A percentile compares a stretch with the other conserved stretches of the same genome.
Conservation (phyloP, 306 rosid genomes). For the Lotus japonicus region DNA sequence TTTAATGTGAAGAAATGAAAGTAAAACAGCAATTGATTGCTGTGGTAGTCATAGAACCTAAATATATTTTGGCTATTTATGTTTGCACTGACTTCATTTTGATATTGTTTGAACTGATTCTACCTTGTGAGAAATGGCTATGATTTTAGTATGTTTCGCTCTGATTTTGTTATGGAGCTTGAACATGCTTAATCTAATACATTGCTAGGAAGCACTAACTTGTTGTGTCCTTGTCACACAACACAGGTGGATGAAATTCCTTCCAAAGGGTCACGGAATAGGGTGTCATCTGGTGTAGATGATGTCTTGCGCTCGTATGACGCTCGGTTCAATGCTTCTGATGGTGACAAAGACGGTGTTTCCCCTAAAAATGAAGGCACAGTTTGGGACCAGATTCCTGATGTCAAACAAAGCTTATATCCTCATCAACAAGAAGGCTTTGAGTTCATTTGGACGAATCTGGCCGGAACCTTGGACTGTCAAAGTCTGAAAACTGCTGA, state of each 20-base stretch:
- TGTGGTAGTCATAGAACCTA: too few relatives aligned
- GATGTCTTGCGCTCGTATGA: not conserved
- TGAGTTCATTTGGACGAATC: conserved; percentile 36
- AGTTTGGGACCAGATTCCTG: conserved; percentile 37
- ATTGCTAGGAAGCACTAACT: not conserved
- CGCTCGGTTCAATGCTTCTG: not conserved
- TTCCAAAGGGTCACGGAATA: not conserved
- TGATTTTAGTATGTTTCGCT: too few relatives aligned
- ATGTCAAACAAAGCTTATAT: conserved; percentile 17
- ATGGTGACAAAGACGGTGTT: not conserved
- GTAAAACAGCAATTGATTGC: too few relatives aligned
- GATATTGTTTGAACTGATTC: too few relatives aligned
- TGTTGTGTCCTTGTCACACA: not conserved
- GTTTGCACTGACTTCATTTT: too few relatives aligned
- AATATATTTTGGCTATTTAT: too few relatives aligned
- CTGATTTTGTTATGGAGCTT: not conserved
- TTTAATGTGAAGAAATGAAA: too few relatives aligned
- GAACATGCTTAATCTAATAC: too few relatives aligned
- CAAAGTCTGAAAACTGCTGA: conserved; percentile 1
- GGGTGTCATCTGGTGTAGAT: not conserved
- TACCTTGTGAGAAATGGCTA: too few relatives aligned
- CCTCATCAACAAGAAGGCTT: conserved; percentile 41
- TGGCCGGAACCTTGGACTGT: conserved; percentile 25
- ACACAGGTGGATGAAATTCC: conserved; percentile 12
- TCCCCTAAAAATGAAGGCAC: conserved; percentile 18